Conservation (phyloP, 2,329 filamentous ascomycete genomes). For the Calonectria hawksworthii region DNA sequence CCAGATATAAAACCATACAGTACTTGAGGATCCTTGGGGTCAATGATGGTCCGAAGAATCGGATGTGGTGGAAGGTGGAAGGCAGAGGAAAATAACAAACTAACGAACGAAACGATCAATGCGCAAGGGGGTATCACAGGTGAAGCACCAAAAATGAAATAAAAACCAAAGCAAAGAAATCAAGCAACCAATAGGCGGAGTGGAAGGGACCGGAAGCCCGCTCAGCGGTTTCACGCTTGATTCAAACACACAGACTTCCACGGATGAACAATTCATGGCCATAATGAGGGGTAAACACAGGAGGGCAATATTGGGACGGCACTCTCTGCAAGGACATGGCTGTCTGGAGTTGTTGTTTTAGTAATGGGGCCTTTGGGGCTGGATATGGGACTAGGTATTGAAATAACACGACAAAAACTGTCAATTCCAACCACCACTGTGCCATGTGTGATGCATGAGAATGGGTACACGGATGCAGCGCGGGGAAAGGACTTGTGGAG, state of each 20-base stretch:
- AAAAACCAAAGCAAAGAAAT: background rate
- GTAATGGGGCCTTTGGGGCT: conserved; percentile 3
- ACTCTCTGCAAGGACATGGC: background rate
- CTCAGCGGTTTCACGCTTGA: conserved; percentile 1
- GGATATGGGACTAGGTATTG: conserved; percentile 21
- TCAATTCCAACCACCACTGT: background rate
- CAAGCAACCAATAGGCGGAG: background rate
- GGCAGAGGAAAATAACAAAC: conserved; percentile 11
- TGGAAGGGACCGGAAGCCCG: background rate
- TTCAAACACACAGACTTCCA: background rate
- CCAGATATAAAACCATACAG: background rate
- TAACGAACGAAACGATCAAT: conserved; percentile 27
- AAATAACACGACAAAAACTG: conserved; percentile 14
- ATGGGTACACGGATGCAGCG: background rate
- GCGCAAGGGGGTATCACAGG: conserved; percentile 3
- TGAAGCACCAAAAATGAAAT: conserved; percentile 19
- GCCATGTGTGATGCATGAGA: background rate
- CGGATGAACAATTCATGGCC: background rate
- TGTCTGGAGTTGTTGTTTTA: conserved; percentile 16
- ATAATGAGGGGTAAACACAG: conserved; percentile 1
- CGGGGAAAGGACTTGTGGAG: background rate
- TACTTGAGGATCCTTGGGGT: background rate
- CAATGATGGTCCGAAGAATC: background rate
- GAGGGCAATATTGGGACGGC: background rate
- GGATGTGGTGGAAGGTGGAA: background rate